A percentile compares a stretch with the other conserved stretches of the same genome.
These are phyloP conservation scores for Rhizophora mangle DNA, from an alignment of 345 rosid species.

Conservation along the genomic window DNA sequence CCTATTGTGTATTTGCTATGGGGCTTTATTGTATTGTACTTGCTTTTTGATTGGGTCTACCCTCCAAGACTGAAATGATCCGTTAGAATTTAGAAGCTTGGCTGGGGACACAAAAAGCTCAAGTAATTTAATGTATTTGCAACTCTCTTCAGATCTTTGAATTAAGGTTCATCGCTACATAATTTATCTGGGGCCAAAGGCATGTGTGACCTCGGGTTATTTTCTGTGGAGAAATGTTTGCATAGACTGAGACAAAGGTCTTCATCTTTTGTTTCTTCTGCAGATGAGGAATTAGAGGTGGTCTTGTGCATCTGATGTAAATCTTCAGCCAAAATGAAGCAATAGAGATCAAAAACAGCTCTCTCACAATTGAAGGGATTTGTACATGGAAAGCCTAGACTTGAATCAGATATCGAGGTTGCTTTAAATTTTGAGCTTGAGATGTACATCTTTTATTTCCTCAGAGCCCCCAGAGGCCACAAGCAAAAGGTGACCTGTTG, in stretches of 20 bases:
- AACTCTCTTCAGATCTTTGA: neutral
- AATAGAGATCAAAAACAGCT: neutral
- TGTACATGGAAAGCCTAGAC: neutral
- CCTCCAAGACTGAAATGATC: neutral
- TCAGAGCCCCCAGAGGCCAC: too few relatives aligned
- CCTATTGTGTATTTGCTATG: neutral
- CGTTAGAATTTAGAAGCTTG: too few relatives aligned
- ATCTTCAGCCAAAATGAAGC: slow-evolving; percentile 5
- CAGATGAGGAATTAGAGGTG: neutral
- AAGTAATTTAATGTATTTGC: neutral
- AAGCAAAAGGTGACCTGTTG: too few relatives aligned
- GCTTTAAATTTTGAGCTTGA: too few relatives aligned
- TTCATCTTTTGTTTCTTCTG: neutral
- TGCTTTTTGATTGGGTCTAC: neutral
- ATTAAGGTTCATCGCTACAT: neutral
- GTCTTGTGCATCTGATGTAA: neutral
- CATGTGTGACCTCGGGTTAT: neutral
- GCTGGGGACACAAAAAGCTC: neutral
- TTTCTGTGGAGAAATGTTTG: neutral
- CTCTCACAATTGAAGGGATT: neutral
- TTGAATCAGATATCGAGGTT: slow-evolving; percentile 2
- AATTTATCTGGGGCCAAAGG: neutral
- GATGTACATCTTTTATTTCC: too few relatives aligned
- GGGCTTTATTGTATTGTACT: neutral
- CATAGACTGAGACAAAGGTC: neutral